Conservation (phyloP, 2,329 filamentous ascomycete species). For the Aureobasidium pullulans region DNA sequence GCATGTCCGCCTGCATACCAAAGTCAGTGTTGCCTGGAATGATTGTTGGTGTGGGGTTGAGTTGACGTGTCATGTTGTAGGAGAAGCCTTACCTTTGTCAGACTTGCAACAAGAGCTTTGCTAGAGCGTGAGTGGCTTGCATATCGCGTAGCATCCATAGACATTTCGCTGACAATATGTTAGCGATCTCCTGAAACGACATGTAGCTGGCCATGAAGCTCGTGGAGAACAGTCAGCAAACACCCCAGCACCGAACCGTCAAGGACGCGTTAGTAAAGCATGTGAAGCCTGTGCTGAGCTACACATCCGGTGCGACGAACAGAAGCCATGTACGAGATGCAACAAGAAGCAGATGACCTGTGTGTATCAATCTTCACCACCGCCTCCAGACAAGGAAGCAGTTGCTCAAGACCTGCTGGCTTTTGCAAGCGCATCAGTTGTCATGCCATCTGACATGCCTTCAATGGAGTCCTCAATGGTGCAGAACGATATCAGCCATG, state of each 20-base stretch:
- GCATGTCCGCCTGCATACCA: conserved; percentile 43
- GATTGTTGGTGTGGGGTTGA: background rate
- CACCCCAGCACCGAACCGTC: conserved; percentile 25
- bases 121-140: conserved; percentile 31
- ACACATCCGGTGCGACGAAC: conserved; percentile 48
- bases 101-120: conserved; percentile 40
- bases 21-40: conserved; percentile 10
- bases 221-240: conserved; percentile 28
- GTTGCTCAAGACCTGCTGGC: conserved; percentile 7
- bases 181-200: conserved; percentile 45
- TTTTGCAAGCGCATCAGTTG: background rate
- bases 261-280: conserved; percentile 40
- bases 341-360: conserved; percentile 43
- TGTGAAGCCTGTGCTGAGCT: conserved; percentile 46
- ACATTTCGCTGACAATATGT: conserved; percentile 2
- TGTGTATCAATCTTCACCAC: conserved; percentile 23
- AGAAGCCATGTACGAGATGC: conserved; percentile 48
- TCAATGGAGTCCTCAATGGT: background rate
- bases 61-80: conserved; percentile 19
- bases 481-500: background rate
- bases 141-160: conserved; percentile 3
- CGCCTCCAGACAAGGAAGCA: background rate
- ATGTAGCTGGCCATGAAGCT: conserved; percentile 38
- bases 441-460: background rate
- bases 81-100: conserved; percentile 41